Conservation (phyloP, 2,329 filamentous ascomycete genomes). For the Fusarium pilosicola region DNA sequence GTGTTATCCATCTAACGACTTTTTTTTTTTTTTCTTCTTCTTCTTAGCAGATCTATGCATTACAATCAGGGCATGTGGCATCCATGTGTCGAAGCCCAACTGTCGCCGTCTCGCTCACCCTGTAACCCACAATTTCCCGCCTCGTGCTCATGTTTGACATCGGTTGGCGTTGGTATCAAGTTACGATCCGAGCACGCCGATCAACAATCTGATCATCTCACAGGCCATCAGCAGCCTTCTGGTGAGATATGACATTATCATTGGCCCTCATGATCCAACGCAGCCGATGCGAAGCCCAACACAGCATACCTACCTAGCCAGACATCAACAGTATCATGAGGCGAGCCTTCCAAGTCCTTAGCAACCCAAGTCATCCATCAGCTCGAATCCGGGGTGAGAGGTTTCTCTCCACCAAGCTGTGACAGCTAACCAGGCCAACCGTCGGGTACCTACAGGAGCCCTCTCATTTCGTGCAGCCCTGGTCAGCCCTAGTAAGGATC, state of each 20-base stretch:
- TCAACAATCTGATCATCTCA: constrained; percentile 23
- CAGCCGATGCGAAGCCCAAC: constrained; percentile 10
- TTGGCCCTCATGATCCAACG: constrained; percentile 23
- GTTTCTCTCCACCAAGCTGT: constrained; percentile 39
- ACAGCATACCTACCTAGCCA: constrained; percentile 13
- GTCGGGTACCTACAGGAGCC: constrained; percentile 36
- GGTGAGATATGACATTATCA: background rate
- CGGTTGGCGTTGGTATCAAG: constrained; percentile 33
- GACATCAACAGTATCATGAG: constrained; percentile 20
- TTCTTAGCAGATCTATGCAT: constrained; percentile 5
- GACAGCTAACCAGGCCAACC: constrained; percentile 33
- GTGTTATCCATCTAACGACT: background rate
- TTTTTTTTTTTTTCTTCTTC: background rate
- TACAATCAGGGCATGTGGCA: background rate
- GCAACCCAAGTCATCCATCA: constrained; percentile 21
- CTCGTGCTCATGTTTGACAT: constrained; percentile 29
- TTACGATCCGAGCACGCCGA: constrained; percentile 36
- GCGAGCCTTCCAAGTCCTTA: background rate
- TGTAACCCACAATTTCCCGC: constrained; percentile 23
- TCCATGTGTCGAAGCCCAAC: background rate
- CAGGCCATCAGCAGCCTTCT: background rate
- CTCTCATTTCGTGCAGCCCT: constrained; percentile 34
- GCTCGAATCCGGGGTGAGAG: constrained; percentile 39
- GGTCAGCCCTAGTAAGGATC: constrained; percentile 38
- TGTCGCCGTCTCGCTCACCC: constrained; percentile 9